These are phyloP conservation scores for Wallacemonas collosoma DNA, from an alignment of 208 protist species.

Conservation along the genomic window DNA sequence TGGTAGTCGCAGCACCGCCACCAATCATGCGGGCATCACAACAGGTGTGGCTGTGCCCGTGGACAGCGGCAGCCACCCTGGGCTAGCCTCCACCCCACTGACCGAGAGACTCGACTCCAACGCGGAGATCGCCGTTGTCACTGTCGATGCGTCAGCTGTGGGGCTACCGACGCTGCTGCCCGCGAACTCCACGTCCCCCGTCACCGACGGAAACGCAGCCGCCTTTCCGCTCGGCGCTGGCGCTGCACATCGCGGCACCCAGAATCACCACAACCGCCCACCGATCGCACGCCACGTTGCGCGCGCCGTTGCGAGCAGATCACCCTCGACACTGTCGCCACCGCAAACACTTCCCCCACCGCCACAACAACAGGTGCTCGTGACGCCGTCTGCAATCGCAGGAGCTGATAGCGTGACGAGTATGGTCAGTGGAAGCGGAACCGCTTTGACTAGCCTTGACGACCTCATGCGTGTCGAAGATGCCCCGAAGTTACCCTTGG, in stretches of 20 bases:
- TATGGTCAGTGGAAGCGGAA: background rate
- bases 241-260: background rate
- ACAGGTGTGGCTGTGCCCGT: background rate
- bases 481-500: background rate
- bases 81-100: background rate
- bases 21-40: background rate
- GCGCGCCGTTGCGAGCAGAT: no score
- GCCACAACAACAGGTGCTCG: background rate
- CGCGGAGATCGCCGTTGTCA: background rate
- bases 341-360: no score
- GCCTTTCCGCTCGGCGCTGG: background rate
- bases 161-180: constrained; percentile 3
- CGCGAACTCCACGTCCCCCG: background rate
- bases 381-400: background rate
- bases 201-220: background rate
- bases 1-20: background rate
- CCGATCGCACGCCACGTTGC: no score
- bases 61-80: background rate
- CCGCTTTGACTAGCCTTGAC: background rate
- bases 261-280: background rate
- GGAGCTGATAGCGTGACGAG: no score
- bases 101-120: background rate
- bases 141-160: background rate
- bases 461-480: background rate
- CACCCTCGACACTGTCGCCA: no score